A percentile compares a stretch with the other conserved stretches of the same genome.
phyloP scores from a whole-genome alignment of 1,284 basidiomycete genomes.

The Apiotrichum sp. region DNA sequence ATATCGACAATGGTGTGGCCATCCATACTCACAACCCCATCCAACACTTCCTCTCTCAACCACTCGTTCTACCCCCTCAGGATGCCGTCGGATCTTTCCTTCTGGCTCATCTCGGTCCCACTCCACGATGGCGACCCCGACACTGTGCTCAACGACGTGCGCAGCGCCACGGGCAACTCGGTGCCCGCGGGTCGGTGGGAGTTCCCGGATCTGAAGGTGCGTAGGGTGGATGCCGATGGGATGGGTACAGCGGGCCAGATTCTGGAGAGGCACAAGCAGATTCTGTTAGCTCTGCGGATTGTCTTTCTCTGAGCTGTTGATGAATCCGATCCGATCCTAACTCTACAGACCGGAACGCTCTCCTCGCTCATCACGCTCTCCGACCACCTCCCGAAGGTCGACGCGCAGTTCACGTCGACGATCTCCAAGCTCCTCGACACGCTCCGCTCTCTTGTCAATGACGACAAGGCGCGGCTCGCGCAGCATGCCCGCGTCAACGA shows the following conservation, averaged over 20 bases:
- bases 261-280: no score
- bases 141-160: constrained; percentile 49
- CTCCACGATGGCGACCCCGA: constrained; percentile 50
- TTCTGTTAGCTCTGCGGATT: no score
- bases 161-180: constrained; percentile 40
- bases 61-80: not conserved
- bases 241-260: no score
- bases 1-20: not conserved
- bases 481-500: constrained; percentile 77
- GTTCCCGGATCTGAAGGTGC: constrained; percentile 47
- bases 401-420: constrained; percentile 75
- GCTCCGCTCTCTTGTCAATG: constrained; percentile 81
- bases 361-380: constrained; percentile 83
- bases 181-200: constrained; percentile 41
- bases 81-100: constrained; percentile 52
- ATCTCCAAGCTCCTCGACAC: constrained; percentile 94
- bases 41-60: not conserved
- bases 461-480: constrained; percentile 72
- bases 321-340: not conserved
- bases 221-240: constrained; percentile 3
- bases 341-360: constrained; percentile 81
- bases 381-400: constrained; percentile 88
- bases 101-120: constrained; percentile 54
- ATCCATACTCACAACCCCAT: not conserved
- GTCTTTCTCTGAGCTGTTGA: no score